Evolutionary conservation across 306 rosid genomes (phyloP), one percentile per base, ranked within the genome.

Genomic region (Vigna trinervia): DNA sequence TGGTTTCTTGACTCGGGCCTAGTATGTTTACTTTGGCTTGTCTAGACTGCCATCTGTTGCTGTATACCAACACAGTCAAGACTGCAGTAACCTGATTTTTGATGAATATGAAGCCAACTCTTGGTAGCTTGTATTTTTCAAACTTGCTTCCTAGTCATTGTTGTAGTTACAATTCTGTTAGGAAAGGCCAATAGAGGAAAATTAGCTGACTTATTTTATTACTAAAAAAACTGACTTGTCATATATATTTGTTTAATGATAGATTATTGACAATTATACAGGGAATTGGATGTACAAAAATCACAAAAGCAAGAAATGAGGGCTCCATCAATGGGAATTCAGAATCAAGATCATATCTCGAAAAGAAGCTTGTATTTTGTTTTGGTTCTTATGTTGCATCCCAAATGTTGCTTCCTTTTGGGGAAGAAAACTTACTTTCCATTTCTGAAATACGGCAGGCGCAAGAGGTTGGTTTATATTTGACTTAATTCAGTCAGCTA

Each of bases 271-370:
- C 47, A 54, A 53, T 64, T 85, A 38, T 52, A 28, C 88, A 95
- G 97, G 98, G 98, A 78, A 95, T 95, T 52, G 98, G 97, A 76
- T 95, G 97, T 77, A 92, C 98, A 75, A 95, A 95, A 83, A 92
- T 92, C 80, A 89, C 96, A 11, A 88, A 88, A 81, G 88, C 88
- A 60, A 87, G 85, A 85, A 88, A 86, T 78, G 90, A 88, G 85
- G 96, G 92, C 52, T 90, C 93, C 32, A 56, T 78, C 65, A 84
- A 52, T 56, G 96, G 85, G 52, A 87, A 90, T 87, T 74, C 87
- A 56, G 98, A 92, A 88, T 92, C 98, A 77, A 89, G 98, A 85
- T 95, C 97, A 2, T 92, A 92, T 87, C 92, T 95, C 45, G 98
- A 95, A 78, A 95, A 95, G 89, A 90, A 86, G 83, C 96, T 95